phyloP scores from a whole-genome alignment of 768 basidiomycete genomes.

The Daedaleopsis sinensis region DNA sequence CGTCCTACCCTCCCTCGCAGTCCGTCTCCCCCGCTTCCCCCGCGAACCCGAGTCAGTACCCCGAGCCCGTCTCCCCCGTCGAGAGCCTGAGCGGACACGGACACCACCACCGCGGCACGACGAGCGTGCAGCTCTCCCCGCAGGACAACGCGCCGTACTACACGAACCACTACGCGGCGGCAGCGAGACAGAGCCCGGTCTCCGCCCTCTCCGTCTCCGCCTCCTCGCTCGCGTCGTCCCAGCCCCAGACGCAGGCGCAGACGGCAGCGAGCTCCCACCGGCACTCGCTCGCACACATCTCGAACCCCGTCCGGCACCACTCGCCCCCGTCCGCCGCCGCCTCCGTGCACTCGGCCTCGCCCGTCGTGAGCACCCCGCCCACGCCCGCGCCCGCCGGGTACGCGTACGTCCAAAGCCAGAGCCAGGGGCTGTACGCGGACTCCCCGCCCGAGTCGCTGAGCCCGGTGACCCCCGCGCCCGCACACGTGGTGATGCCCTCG shows the following conservation, averaged over 20 bases:
- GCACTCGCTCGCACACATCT: slow-evolving; percentile 25
- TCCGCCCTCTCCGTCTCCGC: no score
- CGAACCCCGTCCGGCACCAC: slow-evolving; percentile 14
- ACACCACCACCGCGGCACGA: neutral
- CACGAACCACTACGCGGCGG: neutral
- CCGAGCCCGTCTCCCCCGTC: slow-evolving; percentile 16
- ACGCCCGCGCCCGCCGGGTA: slow-evolving; percentile 20
- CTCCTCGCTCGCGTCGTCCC: no score
- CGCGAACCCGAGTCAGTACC: slow-evolving; percentile 6
- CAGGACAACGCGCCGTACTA: slow-evolving; percentile 1
- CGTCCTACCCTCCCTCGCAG: slow-evolving; percentile 8
- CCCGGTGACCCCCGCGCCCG: slow-evolving; percentile 3
- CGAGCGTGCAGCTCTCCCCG: slow-evolving; percentile 1
- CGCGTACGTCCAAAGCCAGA: neutral
- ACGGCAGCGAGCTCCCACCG: slow-evolving; percentile 8
- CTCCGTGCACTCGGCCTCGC: slow-evolving; percentile 4
- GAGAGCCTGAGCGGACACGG: slow-evolving; percentile 1
- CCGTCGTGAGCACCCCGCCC: slow-evolving; percentile 15
- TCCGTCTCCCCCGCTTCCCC: slow-evolving; percentile 15
- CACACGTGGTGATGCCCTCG: no score
- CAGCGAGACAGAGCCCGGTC: neutral
- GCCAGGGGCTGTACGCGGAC: slow-evolving; percentile 6
- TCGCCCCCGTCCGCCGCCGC: slow-evolving; percentile 9
- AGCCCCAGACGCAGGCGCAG: neutral
- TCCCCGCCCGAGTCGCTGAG: slow-evolving; percentile 11